Conservation (phyloP, 208 protist genomes). For the Leishmania tropica region DNA sequence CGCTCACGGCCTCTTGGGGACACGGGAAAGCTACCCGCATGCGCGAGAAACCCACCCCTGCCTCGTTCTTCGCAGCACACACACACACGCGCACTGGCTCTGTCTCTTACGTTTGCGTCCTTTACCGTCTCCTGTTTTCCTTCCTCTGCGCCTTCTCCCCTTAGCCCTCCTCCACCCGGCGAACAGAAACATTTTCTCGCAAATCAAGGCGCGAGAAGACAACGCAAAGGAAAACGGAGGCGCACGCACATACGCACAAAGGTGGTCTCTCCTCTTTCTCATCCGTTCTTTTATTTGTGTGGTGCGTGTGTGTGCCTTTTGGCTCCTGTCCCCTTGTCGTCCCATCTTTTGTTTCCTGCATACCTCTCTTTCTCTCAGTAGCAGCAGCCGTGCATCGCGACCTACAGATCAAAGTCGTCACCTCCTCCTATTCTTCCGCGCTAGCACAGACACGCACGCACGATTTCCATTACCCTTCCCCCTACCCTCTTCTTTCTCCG, state of each 20-base stretch:
- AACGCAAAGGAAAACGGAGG: background rate
- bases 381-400: background rate
- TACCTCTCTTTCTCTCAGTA: background rate
- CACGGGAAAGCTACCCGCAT: background rate
- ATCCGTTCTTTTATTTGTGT: background rate
- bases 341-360: background rate
- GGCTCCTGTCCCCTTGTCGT: background rate
- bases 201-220: background rate
- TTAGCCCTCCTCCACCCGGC: background rate
- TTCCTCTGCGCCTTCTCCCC: background rate
- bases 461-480: background rate
- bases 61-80: background rate
- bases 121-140: constrained; percentile 4
- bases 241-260: background rate
- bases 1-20: background rate
- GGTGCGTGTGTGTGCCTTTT: background rate
- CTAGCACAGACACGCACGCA: background rate
- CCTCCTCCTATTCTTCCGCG: background rate
- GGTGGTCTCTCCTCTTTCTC: background rate
- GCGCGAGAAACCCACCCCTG: background rate
- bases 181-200: background rate
- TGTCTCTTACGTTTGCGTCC: background rate
- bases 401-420: background rate
- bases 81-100: background rate
- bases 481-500: background rate